phyloP scores from a whole-genome alignment of 495 filamentous ascomycete genomes.

The Talaromyces nanjingensis region DNA sequence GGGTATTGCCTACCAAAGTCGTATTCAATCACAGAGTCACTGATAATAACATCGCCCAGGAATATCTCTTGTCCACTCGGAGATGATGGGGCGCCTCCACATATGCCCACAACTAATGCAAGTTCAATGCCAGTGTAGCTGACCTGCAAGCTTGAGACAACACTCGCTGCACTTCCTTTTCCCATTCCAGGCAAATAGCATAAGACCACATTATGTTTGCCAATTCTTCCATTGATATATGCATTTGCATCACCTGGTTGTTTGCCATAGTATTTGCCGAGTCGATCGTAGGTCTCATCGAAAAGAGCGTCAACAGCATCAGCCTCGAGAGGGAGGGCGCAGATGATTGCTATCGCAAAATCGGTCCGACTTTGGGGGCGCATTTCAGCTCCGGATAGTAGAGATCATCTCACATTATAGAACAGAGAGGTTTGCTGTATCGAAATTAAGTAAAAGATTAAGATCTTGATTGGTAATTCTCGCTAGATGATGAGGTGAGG shows the following conservation, averaged over 20 bases:
- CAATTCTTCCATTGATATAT: constrained; percentile 29
- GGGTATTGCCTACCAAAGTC: constrained; percentile 23
- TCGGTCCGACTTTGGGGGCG: background rate
- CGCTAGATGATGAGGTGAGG: too few species aligned
- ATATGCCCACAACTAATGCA: constrained; percentile 18
- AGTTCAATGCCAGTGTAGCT: constrained; percentile 15
- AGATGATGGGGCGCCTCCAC: constrained; percentile 18
- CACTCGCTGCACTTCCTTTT: constrained; percentile 18
- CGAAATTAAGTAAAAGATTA: too few species aligned
- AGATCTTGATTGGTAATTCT: too few species aligned
- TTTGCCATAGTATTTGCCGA: constrained; percentile 12
- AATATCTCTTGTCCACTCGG: constrained; percentile 10
- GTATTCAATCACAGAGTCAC: constrained; percentile 24
- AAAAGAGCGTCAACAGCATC: constrained; percentile 15
- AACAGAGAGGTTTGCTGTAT: too few species aligned
- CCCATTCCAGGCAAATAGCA: constrained; percentile 25
- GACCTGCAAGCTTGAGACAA: constrained; percentile 8
- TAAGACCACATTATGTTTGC: constrained; percentile 29
- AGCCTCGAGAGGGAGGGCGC: constrained; percentile 21
- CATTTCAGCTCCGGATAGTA: background rate
- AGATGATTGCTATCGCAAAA: constrained; percentile 11
- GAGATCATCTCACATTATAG: background rate
- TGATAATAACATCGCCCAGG: constrained; percentile 36
- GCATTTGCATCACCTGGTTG: constrained; percentile 19
- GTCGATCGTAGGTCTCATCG: background rate